phyloP scores from a whole-genome alignment of 768 basidiomycete genomes.

The Neoboletus subvelutipes region DNA sequence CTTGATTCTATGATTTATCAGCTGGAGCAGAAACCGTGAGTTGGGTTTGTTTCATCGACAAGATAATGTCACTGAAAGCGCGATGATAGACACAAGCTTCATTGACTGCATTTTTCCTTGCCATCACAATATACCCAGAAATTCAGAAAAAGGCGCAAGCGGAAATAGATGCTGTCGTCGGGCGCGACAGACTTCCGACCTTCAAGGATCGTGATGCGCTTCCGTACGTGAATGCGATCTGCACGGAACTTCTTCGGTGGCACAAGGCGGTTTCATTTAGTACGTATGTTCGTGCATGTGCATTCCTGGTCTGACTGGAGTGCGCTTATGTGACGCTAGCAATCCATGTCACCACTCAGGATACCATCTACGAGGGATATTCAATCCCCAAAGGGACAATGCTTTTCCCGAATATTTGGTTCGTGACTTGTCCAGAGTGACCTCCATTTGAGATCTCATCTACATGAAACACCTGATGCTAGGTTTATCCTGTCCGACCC shows the following conservation, averaged over 20 bases:
- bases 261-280: neutral
- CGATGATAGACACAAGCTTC: conserved; percentile 17
- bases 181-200: conserved; percentile 12
- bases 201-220: conserved; percentile 11
- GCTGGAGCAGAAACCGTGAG: conserved; percentile 24
- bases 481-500: conserved; percentile 13
- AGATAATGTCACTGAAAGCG: neutral
- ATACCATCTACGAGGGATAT: no score
- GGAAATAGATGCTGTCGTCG: conserved; percentile 14
- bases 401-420: conserved; percentile 12
- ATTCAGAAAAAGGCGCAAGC: conserved; percentile 9
- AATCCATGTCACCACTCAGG: neutral
- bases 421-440: neutral
- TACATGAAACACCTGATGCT: neutral
- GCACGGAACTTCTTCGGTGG: conserved; percentile 14
- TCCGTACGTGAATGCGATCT: conserved; percentile 19
- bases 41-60: conserved; percentile 26
- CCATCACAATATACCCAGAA: conserved; percentile 12
- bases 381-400: conserved; percentile 16
- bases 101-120: conserved; percentile 21
- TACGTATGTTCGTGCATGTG: neutral
- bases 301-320: neutral
- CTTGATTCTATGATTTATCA: conserved; percentile 6
- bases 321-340: neutral
- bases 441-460: neutral